phyloP scores from a whole-genome alignment of 768 basidiomycete species.

The Wakefieldia striispora region DNA sequence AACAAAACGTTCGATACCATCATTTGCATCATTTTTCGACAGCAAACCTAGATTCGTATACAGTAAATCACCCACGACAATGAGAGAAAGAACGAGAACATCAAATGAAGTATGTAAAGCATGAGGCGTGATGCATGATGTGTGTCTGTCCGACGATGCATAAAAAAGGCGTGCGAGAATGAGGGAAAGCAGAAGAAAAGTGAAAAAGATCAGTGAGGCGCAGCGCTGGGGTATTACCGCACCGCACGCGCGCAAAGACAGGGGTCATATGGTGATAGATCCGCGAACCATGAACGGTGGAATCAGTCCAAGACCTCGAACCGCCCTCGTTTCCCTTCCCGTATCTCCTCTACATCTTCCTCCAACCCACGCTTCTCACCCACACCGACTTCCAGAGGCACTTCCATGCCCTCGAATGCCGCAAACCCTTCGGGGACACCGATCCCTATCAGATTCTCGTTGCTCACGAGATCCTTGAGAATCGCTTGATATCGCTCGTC shows the following conservation, averaged over 20 bases:
- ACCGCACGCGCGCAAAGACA: too few species aligned
- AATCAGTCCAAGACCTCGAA: conserved; percentile 57
- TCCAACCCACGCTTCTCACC: conserved; percentile 39
- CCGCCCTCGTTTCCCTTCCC: conserved; percentile 55
- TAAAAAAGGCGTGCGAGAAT: not conserved
- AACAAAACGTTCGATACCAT: too few species aligned
- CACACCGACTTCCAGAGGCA: conserved; percentile 16
- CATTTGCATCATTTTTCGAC: not conserved
- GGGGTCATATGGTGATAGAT: not conserved
- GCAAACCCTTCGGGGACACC: conserved; percentile 30
- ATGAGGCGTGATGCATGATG: conserved; percentile 1
- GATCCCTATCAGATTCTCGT: conserved; percentile 54
- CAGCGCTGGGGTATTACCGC: conserved; percentile 1
- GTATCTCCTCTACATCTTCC: conserved; percentile 35
- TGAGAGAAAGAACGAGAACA: too few species aligned
- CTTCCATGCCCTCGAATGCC: conserved; percentile 16
- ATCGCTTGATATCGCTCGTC: conserved; percentile 87
- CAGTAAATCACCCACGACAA: conserved; percentile 7
- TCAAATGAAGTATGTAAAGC: not conserved
- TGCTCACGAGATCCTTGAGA: conserved; percentile 67
- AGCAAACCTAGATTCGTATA: conserved; percentile 23
- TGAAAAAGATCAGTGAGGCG: not conserved
- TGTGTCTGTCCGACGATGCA: conserved; percentile 6
- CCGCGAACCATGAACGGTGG: not conserved
- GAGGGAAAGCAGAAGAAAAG: not conserved